Base-by-base conservation (phyloP, 1,284 basidiomycete genomes). In the Cutaneotrichosporon cyanovorans region DNA sequence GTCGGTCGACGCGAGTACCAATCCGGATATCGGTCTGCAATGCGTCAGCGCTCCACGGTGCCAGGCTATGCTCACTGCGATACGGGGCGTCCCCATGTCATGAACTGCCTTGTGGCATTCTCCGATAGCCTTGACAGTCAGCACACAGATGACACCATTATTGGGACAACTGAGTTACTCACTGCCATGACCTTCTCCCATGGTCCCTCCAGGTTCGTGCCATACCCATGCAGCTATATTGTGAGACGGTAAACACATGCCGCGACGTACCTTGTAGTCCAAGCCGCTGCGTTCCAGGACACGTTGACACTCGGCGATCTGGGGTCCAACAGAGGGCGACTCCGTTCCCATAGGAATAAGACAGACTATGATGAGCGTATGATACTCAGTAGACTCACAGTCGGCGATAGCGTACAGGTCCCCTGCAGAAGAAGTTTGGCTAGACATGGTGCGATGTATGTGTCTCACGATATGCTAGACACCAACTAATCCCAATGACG, bases 51-150 rank as follows among this genome's bases (percentile, higher is more conserved):
- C n/a, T n/a, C n/a, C 3, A 3, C 22, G 8, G 22, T 6, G 6
- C 4, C 3, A 22, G 2, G 9, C 1, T 21, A 10, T 7, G 58
- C 66, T 56, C 34, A 69, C 68, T 2, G 69, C 63, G 21, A 69
- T 66, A 28, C 68, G 46, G 14, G 62, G 59, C 20, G 61, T 60
- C 11, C 69, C 72, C 59, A 73, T 62, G 8, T 78, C 80, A 61
- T 93, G 90, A 0, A 93, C 85, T 0, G 89, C 90, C 18, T 78
- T 78, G 64, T 95, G 90, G 62, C 89, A 92, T 49, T 85, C 85
- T 51, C 88, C 66, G 46, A 71, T 71, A 11, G 46, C 62, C 56
- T 61, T 36, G 7, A 19, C 6, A 18, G 23, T 23, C 21, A 22
- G 35, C n/a, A n/a, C n/a, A n/a, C n/a, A n/a, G n/a, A n/a, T n/a